Conservation (phyloP, 352 stramenopile genomes). For the Aphanomyces stellatus region DNA sequence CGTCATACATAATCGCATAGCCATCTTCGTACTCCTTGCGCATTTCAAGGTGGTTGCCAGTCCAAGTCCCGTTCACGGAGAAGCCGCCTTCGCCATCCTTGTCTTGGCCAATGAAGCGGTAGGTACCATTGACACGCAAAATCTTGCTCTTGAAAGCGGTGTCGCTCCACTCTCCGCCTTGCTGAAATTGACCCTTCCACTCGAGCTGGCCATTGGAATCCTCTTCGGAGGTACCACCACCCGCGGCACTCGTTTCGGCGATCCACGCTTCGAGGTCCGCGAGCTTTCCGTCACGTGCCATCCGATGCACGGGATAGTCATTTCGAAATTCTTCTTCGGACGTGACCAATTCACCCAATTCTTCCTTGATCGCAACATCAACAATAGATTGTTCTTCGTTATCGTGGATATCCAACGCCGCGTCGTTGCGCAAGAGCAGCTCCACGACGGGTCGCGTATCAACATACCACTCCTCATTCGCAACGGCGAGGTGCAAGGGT, state of each 20-base stretch:
- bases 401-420: neutral
- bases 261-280: neutral
- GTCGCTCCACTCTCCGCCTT: neutral
- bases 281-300: neutral
- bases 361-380: neutral
- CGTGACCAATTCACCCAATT: neutral
- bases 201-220: neutral
- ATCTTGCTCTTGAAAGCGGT: neutral
- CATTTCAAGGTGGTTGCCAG: neutral
- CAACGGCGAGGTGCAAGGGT: slow-evolving; percentile 1
- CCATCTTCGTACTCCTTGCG: neutral
- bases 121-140: neutral
- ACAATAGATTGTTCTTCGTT: neutral
- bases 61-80: neutral
- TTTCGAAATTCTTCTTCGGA: neutral
- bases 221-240: neutral
- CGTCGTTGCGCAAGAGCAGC: neutral
- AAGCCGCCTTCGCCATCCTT: neutral
- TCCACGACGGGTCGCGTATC: neutral
- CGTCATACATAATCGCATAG: neutral
- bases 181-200: slow-evolving; percentile 6
- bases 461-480: too few species aligned
- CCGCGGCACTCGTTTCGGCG: neutral
- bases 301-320: neutral
- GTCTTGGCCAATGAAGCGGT: slow-evolving; percentile 3